Percentiles rank a stretch among this genome's conserved stretches.
Conservation (phyloP, 2,329 filamentous ascomycete species). For the Juglanconis sp. region DNA sequence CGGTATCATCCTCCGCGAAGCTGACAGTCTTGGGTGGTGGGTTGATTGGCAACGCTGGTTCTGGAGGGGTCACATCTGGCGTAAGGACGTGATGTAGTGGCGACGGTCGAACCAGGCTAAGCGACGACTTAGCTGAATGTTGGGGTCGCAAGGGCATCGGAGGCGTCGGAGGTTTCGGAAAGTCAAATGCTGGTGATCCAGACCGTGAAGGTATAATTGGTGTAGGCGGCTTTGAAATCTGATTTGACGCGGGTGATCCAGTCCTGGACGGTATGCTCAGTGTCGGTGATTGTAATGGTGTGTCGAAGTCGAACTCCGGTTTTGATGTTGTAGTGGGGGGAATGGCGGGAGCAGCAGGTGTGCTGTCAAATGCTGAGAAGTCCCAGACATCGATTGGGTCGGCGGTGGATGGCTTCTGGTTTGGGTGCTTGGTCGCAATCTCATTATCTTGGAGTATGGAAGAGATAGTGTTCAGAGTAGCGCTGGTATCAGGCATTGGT, state of each 20-base stretch:
- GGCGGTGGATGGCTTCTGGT: neutral
- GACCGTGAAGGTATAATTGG: neutral
- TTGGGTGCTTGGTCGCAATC: neutral
- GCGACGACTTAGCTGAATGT: slow-evolving; percentile 10
- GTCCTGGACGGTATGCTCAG: slow-evolving; percentile 8
- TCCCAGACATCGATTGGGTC: slow-evolving; percentile 9
- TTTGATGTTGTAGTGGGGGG: slow-evolving; percentile 16
- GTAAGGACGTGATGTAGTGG: slow-evolving; percentile 13
- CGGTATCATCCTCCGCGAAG: slow-evolving; percentile 4
- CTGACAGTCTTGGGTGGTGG: neutral
- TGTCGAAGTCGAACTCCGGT: slow-evolving; percentile 16
- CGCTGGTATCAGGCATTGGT: neutral
- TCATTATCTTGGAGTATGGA: neutral
- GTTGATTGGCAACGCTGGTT: neutral
- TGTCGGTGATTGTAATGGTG: slow-evolving; percentile 12
- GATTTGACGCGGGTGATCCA: neutral
- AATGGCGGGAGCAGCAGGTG: slow-evolving; percentile 1
- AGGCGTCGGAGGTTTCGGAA: slow-evolving; percentile 2
- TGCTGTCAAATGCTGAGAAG: slow-evolving; percentile 16
- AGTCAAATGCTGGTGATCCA: slow-evolving; percentile 4
- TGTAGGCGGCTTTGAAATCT: neutral
- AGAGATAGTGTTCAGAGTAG: neutral
- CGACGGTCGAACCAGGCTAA: slow-evolving; percentile 12
- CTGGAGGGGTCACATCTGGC: slow-evolving; percentile 3
- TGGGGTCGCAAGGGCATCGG: neutral